Evolutionary conservation across 2,329 filamentous ascomycete genomes (phyloP).

Genomic region (Sporothrix protearum): DNA sequence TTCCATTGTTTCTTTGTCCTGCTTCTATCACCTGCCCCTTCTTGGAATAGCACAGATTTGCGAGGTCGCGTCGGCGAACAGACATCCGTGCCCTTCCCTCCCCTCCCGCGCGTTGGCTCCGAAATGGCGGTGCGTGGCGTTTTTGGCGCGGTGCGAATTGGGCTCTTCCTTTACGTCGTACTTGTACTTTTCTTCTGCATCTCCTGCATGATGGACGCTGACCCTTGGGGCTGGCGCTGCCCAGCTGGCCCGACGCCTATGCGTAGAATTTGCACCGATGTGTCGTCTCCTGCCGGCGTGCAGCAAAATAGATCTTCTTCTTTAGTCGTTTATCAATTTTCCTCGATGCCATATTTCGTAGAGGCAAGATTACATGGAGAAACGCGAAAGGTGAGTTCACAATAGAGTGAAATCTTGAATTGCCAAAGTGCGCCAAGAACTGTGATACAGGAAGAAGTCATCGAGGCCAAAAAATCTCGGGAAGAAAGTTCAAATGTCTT

Average conservation of each 20-base stretch:
- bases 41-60: neutral
- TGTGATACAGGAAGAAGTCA: neutral
- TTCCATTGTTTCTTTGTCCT: neutral
- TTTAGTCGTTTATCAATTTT: neutral
- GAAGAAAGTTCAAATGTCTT: neutral
- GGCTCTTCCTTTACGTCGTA: neutral
- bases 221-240: neutral
- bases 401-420: neutral
- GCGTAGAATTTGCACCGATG: neutral
- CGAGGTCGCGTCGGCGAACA: neutral
- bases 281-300: neutral
- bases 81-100: neutral
- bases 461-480: neutral
- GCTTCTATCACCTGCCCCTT: neutral
- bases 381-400: neutral
- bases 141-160: neutral
- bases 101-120: neutral
- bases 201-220: neutral
- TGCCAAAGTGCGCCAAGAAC: conserved; percentile 8
- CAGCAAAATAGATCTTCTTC: neutral
- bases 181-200: neutral
- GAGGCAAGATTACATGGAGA: neutral
- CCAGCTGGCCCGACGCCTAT: neutral
- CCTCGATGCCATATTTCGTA: neutral
- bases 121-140: neutral